These are phyloP conservation scores for Coemansia reversa DNA, from an alignment of 192 early-diverging fungal species.

Conservation along the genomic window DNA sequence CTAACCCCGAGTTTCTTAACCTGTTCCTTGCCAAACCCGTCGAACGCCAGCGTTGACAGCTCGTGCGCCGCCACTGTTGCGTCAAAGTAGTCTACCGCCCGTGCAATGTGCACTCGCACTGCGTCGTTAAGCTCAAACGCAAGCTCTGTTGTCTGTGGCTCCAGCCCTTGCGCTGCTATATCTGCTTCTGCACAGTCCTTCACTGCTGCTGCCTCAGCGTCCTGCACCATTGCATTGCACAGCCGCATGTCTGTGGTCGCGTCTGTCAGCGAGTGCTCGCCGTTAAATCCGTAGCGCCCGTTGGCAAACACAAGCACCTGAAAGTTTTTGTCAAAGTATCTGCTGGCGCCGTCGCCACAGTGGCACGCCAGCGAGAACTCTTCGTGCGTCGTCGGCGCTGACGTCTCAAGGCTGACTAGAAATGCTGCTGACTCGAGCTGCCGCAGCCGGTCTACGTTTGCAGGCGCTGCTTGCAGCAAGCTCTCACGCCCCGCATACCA, in stretches of 20 bases:
- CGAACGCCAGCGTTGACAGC: conserved; percentile 65
- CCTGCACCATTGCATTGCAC: conserved; percentile 66
- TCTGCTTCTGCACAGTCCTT: neutral
- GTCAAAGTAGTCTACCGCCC: conserved; percentile 66
- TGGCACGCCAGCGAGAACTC: conserved; percentile 75
- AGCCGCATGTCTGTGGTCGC: conserved; percentile 76
- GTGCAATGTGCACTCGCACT: conserved; percentile 56
- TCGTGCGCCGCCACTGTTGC: conserved; percentile 64
- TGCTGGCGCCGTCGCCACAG: conserved; percentile 75
- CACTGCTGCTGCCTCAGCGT: conserved; percentile 36
- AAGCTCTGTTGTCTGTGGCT: conserved; percentile 30
- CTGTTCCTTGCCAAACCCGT: conserved; percentile 70
- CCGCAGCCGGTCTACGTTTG: conserved; percentile 63
- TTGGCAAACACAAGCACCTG: conserved; percentile 80
- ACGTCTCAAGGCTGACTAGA: conserved; percentile 75
- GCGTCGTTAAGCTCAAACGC: conserved; percentile 57
- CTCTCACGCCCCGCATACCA: conserved; percentile 58
- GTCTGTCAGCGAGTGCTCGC: conserved; percentile 73
- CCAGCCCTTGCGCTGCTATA: conserved; percentile 14
- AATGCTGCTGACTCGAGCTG: conserved; percentile 74
- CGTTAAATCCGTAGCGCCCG: conserved; percentile 75
- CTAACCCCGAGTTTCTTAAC: conserved; percentile 63
- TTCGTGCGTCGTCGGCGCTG: conserved; percentile 66
- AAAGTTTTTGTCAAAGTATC: conserved; percentile 79
- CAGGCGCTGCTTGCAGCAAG: conserved; percentile 59